Evolutionary conservation across 2,329 filamentous ascomycete species (phyloP).

Genomic region (Emergomyces orientalis): DNA sequence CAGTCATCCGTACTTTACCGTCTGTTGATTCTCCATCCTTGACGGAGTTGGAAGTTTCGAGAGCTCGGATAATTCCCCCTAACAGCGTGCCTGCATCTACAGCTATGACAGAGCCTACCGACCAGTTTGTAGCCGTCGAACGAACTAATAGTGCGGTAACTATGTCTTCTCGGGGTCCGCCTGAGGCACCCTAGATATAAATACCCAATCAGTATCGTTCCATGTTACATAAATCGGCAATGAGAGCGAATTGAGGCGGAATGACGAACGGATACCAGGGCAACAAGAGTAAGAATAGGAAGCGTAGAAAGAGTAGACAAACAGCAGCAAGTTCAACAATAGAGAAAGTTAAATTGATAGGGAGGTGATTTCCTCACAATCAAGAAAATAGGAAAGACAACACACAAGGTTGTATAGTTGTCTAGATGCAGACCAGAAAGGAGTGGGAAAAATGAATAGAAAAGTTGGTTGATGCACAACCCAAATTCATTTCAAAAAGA

Average conservation of each 20-base stretch:
- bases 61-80: conserved; percentile 69
- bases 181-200: conserved; percentile 63
- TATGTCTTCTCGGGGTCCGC: conserved; percentile 82
- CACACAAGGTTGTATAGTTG: not conserved
- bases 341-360: not conserved
- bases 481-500: no score
- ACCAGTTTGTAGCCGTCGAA: conserved; percentile 69
- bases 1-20: conserved; percentile 24
- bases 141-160: conserved; percentile 84
- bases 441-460: conserved; percentile 4
- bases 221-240: not conserved
- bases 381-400: not conserved
- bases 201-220: conserved; percentile 21
- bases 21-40: conserved; percentile 16
- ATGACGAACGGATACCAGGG: not conserved
- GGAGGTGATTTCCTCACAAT: not conserved
- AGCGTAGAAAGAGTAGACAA: not conserved
- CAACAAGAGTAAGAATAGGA: not conserved
- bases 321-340: not conserved
- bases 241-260: not conserved
- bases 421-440: not conserved
- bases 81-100: conserved; percentile 90
- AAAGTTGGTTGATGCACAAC: no score
- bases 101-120: conserved; percentile 72
- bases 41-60: conserved; percentile 41